Percentiles rank a stretch among this genome's conserved stretches.
These are phyloP conservation scores for Hyphopichia homilentoma DNA, from an alignment of 805 yeast genomes.

Conservation along the genomic window DNA sequence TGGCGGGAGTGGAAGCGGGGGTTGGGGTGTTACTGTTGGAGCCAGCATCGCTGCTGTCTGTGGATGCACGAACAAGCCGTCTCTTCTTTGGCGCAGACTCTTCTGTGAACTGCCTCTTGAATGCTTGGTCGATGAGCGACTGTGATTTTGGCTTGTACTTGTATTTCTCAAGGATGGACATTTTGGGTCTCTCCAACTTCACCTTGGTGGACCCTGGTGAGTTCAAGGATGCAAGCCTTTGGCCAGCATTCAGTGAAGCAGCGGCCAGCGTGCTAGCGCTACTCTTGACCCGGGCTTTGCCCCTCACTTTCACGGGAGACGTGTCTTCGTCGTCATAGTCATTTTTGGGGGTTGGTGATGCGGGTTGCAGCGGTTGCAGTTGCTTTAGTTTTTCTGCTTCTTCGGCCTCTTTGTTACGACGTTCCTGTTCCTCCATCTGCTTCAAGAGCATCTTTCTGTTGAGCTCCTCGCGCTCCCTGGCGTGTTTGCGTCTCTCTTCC, in stretches of 20 bases:
- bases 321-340: constrained; percentile 30
- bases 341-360: neutral
- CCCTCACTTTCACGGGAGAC: constrained; percentile 32
- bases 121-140: constrained; percentile 24
- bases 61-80: constrained; percentile 34
- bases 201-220: constrained; percentile 25
- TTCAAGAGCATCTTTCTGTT: constrained; percentile 3
- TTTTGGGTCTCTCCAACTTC: constrained; percentile 34
- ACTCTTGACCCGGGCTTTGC: constrained; percentile 26
- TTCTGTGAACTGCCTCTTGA: constrained; percentile 6
- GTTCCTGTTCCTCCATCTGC: constrained; percentile 3
- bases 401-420: constrained; percentile 3
- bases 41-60: constrained; percentile 11
- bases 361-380: too few relatives aligned
- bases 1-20: constrained; percentile 5
- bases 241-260: too few relatives aligned
- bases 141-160: constrained; percentile 27
- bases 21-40: constrained; percentile 4
- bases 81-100: constrained; percentile 22
- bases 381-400: constrained; percentile 4
- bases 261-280: constrained; percentile 15
- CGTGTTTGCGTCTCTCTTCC: constrained; percentile 9
- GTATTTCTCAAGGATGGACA: constrained; percentile 42
- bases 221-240: neutral
- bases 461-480: constrained; percentile 8